Evolutionary conservation across 2,329 filamentous ascomycete genomes (phyloP).

Genomic region (Tympanopsis confertula): DNA sequence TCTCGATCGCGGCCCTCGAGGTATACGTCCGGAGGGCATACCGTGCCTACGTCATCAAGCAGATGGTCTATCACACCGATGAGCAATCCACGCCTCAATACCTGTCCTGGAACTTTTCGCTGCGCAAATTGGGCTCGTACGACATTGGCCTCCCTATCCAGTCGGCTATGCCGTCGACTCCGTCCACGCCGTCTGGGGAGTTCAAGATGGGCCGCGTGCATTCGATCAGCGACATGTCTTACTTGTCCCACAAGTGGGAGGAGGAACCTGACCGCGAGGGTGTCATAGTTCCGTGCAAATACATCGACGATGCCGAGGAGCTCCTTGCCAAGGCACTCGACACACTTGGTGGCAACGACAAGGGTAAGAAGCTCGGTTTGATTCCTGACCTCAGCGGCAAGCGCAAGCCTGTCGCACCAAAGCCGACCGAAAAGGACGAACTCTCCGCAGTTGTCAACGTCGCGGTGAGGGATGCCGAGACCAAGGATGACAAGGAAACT

Average conservation of each 20-base stretch:
- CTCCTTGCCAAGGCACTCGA: constrained; percentile 74
- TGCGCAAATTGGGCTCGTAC: constrained; percentile 83
- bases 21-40: constrained; percentile 95
- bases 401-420: constrained; percentile 44
- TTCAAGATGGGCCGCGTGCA: constrained; percentile 64
- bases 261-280: constrained; percentile 78
- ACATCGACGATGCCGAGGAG: constrained; percentile 89
- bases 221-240: constrained; percentile 95
- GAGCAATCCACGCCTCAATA: constrained; percentile 54
- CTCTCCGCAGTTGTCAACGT: constrained; percentile 87
- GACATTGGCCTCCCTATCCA: constrained; percentile 68
- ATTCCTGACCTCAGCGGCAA: constrained; percentile 65
- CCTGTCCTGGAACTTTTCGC: constrained; percentile 88
- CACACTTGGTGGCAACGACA: constrained; percentile 52
- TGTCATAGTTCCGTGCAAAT: constrained; percentile 86
- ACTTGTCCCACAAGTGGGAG: constrained; percentile 61
- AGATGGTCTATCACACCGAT: constrained; percentile 76
- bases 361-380: constrained; percentile 49
- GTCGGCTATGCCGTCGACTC: constrained; percentile 72
- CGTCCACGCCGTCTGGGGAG: constrained; percentile 57
- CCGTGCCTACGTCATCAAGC: constrained; percentile 84
- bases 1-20: constrained; percentile 83
- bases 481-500: constrained; percentile 69
- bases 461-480: constrained; percentile 80
- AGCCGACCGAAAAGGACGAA: constrained; percentile 57